Evolutionary conservation across 1,139 yeast species (phyloP), one percentile per base, ranked within the genome.

Genomic region (Meyerozyma elateridarum): DNA sequence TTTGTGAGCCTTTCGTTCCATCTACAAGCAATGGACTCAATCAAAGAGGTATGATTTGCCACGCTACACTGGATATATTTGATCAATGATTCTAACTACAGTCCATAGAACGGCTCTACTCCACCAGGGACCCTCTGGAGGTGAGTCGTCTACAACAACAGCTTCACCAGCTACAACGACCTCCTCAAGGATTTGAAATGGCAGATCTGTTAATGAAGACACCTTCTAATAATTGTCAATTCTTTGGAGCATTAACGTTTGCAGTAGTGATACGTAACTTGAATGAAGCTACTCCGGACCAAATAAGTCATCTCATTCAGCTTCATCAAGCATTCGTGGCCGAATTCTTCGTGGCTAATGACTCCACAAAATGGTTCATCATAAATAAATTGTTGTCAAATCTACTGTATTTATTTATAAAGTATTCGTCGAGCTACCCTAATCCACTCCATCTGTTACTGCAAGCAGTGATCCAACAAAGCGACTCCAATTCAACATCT

Each of bases 211-310:
- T 82, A 16, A 51, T 79, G 20, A 47, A 54, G 4, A 56, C 56
- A 3, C 50, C 54, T 6, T 67, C 75, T 3, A 44, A 61, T 22
- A 74, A 75, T 44, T 77, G 80, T 35, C 70, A 72, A 44, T 83
- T 76, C 51, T 81, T 82, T 48, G 91, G 91, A 1, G 89, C 89
- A 0, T 58, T 81, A 36, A 80, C 89, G 0, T 74, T 75, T 35
- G 70, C 87, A 0, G 73, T 68, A 6, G 78, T 78, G 19, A 74
- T 76, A 32, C 57, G 77, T 29, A 70, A 64, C 30, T 52, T 34
- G 36, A 44, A 32, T 8, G 35, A 36, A 11, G 12, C 15, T 7
- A 4, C 18, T 8, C 12, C 9, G 6, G 19, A 15, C 25, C 32
- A 21, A 13, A 13, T 11, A 16, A 4, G 14, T 9, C 25, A 15